Percentiles rank a stretch among this genome's conserved stretches.
phyloP scores from a whole-genome alignment of 2,329 filamentous ascomycete species.

The Tympanopsis confertula region DNA sequence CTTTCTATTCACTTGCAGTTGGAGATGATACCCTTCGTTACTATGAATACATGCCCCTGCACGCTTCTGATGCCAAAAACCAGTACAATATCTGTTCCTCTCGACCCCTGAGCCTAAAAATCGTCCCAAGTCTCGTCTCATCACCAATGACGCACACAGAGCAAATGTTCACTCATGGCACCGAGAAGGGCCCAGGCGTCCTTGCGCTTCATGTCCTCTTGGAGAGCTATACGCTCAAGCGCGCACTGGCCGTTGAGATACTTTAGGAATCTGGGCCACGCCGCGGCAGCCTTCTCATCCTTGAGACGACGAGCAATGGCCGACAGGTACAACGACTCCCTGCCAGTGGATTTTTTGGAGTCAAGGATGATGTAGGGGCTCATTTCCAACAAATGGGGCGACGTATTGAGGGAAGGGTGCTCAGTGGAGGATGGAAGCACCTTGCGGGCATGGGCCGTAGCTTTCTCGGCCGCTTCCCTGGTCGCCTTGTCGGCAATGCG shows the following conservation, averaged over 20 bases:
- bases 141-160: slow-evolving; percentile 62
- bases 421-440: slow-evolving; percentile 32
- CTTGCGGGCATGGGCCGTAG: slow-evolving; percentile 41
- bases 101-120: neutral
- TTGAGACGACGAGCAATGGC: slow-evolving; percentile 42
- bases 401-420: slow-evolving; percentile 43
- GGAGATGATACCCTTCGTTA: too few relatives aligned
- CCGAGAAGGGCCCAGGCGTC: slow-evolving; percentile 59
- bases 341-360: slow-evolving; percentile 66
- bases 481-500: slow-evolving; percentile 43
- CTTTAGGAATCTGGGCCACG: slow-evolving; percentile 65
- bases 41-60: too few relatives aligned
- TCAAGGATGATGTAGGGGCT: slow-evolving; percentile 62
- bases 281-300: slow-evolving; percentile 45
- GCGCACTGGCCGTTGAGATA: slow-evolving; percentile 82
- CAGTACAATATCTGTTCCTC: neutral
- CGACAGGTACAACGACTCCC: slow-evolving; percentile 64
- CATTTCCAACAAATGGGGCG: slow-evolving; percentile 42
- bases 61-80: too few relatives aligned
- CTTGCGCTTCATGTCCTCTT: slow-evolving; percentile 78
- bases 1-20: too few relatives aligned
- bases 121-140: neutral
- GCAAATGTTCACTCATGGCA: slow-evolving; percentile 55
- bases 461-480: slow-evolving; percentile 41
- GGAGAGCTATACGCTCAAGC: slow-evolving; percentile 75